phyloP scores from a whole-genome alignment of 352 stramenopile genomes.

The Phytophthora ohioensis region DNA sequence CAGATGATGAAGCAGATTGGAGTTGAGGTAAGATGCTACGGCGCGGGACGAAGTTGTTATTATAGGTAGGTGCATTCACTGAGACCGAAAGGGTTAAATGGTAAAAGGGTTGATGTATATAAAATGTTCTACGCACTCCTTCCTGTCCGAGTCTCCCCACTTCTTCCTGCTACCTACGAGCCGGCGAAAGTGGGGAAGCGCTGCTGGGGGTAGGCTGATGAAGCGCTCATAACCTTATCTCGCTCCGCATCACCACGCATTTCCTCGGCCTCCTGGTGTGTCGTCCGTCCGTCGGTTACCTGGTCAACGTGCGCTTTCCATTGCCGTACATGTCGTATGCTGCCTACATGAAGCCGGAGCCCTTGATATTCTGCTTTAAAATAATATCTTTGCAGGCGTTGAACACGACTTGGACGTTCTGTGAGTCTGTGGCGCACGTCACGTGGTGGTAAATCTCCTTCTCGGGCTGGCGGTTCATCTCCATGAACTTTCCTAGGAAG shows the following conservation, averaged over 20 bases:
- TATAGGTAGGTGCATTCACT: neutral
- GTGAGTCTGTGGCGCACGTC: constrained; percentile 97
- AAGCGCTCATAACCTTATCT: constrained; percentile 36
- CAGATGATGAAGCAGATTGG: neutral
- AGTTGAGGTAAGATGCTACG: neutral
- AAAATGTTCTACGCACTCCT: constrained; percentile 48
- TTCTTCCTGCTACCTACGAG: constrained; percentile 26
- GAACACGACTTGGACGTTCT: constrained; percentile 97
- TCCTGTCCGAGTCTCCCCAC: constrained; percentile 24
- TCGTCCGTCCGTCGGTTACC: constrained; percentile 20
- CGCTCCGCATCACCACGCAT: constrained; percentile 14
- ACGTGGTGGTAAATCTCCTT: constrained; percentile 96
- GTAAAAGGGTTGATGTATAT: constrained; percentile 40
- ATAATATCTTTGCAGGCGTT: constrained; percentile 97
- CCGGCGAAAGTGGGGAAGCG: constrained; percentile 18
- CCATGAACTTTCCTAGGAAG: constrained; percentile 95
- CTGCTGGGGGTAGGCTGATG: constrained; percentile 20
- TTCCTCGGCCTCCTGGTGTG: constrained; percentile 17
- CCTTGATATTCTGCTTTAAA: constrained; percentile 94
- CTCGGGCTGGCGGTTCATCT: constrained; percentile 93
- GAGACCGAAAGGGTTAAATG: constrained; percentile 1
- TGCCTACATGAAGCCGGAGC: constrained; percentile 89
- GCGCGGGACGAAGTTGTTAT: neutral
- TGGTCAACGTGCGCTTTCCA: constrained; percentile 35
- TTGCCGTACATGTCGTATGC: constrained; percentile 30